Conservation (phyloP, 164 flowering plant genomes). For the Pachysandra terminalis region DNA sequence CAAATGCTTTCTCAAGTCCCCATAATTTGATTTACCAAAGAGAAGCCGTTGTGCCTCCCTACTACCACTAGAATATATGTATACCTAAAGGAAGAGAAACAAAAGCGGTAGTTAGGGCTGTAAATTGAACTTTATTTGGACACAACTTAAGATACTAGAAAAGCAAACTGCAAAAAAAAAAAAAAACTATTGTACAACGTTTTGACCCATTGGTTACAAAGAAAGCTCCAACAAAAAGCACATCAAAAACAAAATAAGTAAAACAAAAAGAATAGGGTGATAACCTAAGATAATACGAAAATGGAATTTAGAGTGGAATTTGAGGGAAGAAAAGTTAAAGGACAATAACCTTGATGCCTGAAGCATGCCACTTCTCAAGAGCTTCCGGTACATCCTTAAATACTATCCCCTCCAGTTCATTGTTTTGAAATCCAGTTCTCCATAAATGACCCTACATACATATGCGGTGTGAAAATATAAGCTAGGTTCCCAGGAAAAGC, state of each 20-base stretch:
- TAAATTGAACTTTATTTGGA: background rate
- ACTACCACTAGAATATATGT: constrained; percentile 98
- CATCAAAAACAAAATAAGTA: no score
- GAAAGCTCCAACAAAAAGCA: constrained; percentile 47
- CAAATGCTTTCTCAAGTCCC: constrained; percentile 81
- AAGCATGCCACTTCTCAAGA: constrained; percentile 75
- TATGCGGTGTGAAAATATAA: background rate
- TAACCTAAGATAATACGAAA: no score
- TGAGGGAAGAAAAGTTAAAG: background rate
- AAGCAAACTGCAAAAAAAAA: constrained; percentile 1
- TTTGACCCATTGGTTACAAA: constrained; percentile 79
- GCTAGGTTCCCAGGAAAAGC: background rate
- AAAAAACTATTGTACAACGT: constrained; percentile 3
- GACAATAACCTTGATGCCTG: constrained; percentile 65
- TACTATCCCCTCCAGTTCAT: constrained; percentile 72
- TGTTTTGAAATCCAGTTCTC: constrained; percentile 79
- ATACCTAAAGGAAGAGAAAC: constrained; percentile 47
- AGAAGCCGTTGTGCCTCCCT: constrained; percentile 94
- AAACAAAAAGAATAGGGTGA: no score
- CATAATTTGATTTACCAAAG: constrained; percentile 78
- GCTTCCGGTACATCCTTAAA: constrained; percentile 93
- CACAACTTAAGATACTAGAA: background rate
- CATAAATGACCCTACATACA: constrained; percentile 86
- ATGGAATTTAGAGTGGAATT: no score
- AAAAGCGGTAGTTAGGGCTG: background rate